A percentile compares a stretch with the other conserved stretches of the same genome.
Evolutionary conservation across 2,329 filamentous ascomycete species (phyloP).

Genomic region (Exophiala dermatitidis): DNA sequence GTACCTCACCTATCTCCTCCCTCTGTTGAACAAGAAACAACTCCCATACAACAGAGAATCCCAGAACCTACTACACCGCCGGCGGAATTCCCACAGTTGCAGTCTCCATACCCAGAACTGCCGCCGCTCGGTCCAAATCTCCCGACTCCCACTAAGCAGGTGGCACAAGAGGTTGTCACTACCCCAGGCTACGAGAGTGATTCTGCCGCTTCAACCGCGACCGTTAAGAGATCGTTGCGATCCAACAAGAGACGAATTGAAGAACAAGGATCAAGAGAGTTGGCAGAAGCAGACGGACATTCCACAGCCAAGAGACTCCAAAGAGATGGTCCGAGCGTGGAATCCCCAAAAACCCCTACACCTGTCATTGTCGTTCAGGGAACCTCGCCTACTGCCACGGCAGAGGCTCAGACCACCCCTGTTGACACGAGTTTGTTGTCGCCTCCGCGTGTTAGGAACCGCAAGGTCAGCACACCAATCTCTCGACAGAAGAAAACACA

Average conservation of each 20-base stretch:
- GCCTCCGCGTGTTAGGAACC: slow-evolving; percentile 14
- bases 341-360: slow-evolving; percentile 7
- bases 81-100: background rate
- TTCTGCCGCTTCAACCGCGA: slow-evolving; percentile 1
- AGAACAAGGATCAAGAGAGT: slow-evolving; percentile 5
- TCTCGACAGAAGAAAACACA: slow-evolving; percentile 1
- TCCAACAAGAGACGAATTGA: slow-evolving; percentile 11
- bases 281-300: background rate
- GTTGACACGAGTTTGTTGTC: slow-evolving; percentile 11
- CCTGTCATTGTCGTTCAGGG: slow-evolving; percentile 17
- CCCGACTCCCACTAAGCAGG: slow-evolving; percentile 3
- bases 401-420: slow-evolving; percentile 3
- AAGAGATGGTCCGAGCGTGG: slow-evolving; percentile 8
- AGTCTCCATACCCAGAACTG: slow-evolving; percentile 8
- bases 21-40: background rate
- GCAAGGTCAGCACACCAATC: slow-evolving; percentile 10
- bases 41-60: slow-evolving; percentile 1
- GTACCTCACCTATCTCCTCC: background rate
- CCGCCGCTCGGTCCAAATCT: background rate
- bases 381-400: slow-evolving; percentile 2
- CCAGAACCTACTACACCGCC: background rate
- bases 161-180: slow-evolving; percentile 3
- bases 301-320: slow-evolving; percentile 5
- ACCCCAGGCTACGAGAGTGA: slow-evolving; percentile 7
- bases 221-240: background rate